Evolutionary conservation across 2,329 filamentous ascomycete genomes (phyloP), one percentile per base, ranked within the genome.

Genomic region (Fusarium longipes): DNA sequence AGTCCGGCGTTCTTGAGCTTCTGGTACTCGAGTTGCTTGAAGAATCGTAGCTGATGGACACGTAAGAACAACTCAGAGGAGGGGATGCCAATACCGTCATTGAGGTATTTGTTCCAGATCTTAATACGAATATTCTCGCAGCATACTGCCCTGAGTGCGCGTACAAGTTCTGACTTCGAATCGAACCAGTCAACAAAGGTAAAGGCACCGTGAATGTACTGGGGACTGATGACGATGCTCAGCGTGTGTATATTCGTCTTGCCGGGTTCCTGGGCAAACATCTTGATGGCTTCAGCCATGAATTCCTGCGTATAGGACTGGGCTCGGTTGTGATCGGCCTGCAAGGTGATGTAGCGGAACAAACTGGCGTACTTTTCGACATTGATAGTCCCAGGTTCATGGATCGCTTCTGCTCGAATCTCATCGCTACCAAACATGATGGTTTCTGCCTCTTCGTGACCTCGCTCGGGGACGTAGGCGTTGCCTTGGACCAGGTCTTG

Each of bases 271-370:
- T 43, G 44, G 10, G 67, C 70, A 65, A 83, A 83, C 47, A 77
- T 71, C 27, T 70, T 56, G 32, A 84, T 75, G 9, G 81, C 80
- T 5, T 68, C 54, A 2, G 75, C 74, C 74, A 83, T 77, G 49
- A 70, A 69, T 2, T 60, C 33, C 50, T 70, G 73, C 0, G 75
- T 76, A 5, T 63, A 44, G 4, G 36, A n/a, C 0, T 59, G 56
- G 48, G 67, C 74, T 7, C 82, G 79, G 59, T 80, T 83, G 9
- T 73, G 66, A 50, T 84, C 80, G 1, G 84, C 77, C 36, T 80
- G 77, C 38, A 86, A 74, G 50, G 73, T 73, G 49, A 85, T 69
- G 43, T 76, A 73, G 3, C 82, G 79, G 33, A 86, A 76, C 20
- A 81, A 68, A 18, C 75, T 71, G 9, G 77, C 76, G 57, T 81